Evolutionary conservation across 805 yeast genomes (phyloP).

Genomic region (Kodamaea hsintzibuensis): DNA sequence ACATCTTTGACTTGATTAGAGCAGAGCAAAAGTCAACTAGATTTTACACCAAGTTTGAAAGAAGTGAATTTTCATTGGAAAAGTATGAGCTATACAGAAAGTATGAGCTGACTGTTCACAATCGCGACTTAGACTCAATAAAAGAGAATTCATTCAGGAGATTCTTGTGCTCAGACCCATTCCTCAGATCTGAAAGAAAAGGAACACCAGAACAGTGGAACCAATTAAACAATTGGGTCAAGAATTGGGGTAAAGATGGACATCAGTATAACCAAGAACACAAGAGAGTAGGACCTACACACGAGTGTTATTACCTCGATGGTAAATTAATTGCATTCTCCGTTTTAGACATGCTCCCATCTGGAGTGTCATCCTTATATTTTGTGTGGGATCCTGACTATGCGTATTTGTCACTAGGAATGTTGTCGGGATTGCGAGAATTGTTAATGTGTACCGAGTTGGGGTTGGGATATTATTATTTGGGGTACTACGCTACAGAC

Average conservation of each 20-base stretch:
- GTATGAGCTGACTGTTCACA: conserved; percentile 73
- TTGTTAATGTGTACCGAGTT: conserved; percentile 52
- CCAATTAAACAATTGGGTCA: conserved; percentile 41
- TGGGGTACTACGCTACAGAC: conserved; percentile 80
- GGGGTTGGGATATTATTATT: conserved; percentile 57
- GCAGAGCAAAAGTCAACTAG: conserved; percentile 39
- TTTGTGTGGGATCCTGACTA: conserved; percentile 87
- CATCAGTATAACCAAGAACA: background rate
- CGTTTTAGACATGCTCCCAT: conserved; percentile 74
- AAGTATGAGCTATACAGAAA: conserved; percentile 63
- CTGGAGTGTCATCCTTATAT: conserved; percentile 79
- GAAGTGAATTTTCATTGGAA: conserved; percentile 51
- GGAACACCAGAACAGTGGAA: conserved; percentile 40
- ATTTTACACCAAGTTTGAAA: conserved; percentile 51
- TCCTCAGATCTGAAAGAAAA: conserved; percentile 29
- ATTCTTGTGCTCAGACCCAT: conserved; percentile 73
- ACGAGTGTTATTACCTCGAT: conserved; percentile 73
- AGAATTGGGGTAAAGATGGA: conserved; percentile 16
- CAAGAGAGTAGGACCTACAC: conserved; percentile 59
- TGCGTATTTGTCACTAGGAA: conserved; percentile 70
- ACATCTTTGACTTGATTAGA: conserved; percentile 32
- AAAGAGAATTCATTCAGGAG: conserved; percentile 53
- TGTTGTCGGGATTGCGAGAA: conserved; percentile 73
- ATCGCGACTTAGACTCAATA: conserved; percentile 50
- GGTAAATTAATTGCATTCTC: conserved; percentile 69